Conservation (phyloP, 305 asterid genomes). For the Fraxinus ornus region DNA sequence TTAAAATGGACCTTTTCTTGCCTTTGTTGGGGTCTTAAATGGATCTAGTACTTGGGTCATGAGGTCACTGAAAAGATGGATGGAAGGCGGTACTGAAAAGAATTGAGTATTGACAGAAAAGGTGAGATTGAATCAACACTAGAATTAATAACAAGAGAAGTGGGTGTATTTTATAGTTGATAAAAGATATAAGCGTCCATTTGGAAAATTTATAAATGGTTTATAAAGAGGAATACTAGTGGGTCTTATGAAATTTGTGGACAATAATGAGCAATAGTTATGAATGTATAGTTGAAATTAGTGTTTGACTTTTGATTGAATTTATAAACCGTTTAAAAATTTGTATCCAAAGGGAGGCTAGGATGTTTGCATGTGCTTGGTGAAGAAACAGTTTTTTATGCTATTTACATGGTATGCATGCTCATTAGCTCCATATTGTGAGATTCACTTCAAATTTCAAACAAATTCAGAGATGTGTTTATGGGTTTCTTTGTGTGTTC, state of each 20-base stretch:
- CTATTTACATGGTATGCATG: background rate
- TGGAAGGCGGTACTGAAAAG: background rate
- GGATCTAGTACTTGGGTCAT: background rate
- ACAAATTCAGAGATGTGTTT: background rate
- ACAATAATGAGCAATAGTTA: background rate
- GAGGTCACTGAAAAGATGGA: background rate
- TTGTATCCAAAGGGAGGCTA: background rate
- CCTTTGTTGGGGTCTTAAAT: background rate
- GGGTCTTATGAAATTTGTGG: background rate
- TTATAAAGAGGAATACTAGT: background rate
- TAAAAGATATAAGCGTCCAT: background rate
- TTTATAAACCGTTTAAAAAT: background rate
- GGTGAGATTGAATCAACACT: background rate
- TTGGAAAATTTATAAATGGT: background rate
- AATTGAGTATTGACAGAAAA: background rate
- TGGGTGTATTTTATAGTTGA: background rate
- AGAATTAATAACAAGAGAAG: background rate
- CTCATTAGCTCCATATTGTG: background rate
- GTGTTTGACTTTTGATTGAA: background rate
- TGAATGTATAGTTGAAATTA: background rate
- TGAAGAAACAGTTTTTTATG: background rate
- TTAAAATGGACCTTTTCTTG: background rate
- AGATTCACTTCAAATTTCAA: background rate
- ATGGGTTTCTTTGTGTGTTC: background rate
- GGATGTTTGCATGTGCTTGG: background rate